phyloP scores from a whole-genome alignment of 2,329 filamentous ascomycete species.

The Cladosporium sp. region DNA sequence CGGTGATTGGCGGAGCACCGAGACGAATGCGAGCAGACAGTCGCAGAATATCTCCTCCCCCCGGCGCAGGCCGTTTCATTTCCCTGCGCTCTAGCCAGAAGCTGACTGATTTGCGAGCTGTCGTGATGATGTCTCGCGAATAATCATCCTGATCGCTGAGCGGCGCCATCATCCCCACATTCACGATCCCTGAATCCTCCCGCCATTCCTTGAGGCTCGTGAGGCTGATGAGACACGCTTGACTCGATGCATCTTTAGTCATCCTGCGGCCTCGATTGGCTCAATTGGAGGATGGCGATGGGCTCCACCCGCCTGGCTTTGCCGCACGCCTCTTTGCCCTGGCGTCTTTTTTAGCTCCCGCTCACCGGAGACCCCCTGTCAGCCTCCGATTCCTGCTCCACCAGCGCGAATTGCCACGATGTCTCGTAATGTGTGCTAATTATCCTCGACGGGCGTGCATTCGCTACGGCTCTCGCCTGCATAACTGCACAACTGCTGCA shows the following conservation, averaged over 20 bases:
- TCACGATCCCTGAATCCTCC: slow-evolving; percentile 5
- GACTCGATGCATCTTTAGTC: slow-evolving; percentile 18
- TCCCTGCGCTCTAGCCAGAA: background rate
- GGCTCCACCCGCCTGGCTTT: slow-evolving; percentile 9
- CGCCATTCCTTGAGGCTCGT: slow-evolving; percentile 13
- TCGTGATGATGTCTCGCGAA: background rate
- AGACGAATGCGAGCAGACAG: background rate
- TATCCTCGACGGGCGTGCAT: background rate
- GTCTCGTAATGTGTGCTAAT: background rate
- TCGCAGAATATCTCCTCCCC: background rate
- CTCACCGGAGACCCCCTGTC: slow-evolving; percentile 6
- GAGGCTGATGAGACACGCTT: background rate
- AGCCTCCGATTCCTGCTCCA: background rate
- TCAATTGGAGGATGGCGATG: slow-evolving; percentile 14
- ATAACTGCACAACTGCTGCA: slow-evolving; percentile 1
- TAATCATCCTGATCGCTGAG: background rate
- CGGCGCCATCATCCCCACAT: slow-evolving; percentile 7
- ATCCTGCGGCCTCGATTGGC: slow-evolving; percentile 14
- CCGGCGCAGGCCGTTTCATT: slow-evolving; percentile 2
- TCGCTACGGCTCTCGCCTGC: background rate
- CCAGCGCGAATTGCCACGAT: slow-evolving; percentile 13
- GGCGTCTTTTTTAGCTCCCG: slow-evolving; percentile 2
- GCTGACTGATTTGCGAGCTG: background rate
- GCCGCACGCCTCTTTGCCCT: slow-evolving; percentile 9
- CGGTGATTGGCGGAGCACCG: slow-evolving; percentile 1